These are phyloP conservation scores for Echinochloa phyllopogon DNA, from an alignment of 176 grass and related monocot species.

Conservation along the genomic window DNA sequence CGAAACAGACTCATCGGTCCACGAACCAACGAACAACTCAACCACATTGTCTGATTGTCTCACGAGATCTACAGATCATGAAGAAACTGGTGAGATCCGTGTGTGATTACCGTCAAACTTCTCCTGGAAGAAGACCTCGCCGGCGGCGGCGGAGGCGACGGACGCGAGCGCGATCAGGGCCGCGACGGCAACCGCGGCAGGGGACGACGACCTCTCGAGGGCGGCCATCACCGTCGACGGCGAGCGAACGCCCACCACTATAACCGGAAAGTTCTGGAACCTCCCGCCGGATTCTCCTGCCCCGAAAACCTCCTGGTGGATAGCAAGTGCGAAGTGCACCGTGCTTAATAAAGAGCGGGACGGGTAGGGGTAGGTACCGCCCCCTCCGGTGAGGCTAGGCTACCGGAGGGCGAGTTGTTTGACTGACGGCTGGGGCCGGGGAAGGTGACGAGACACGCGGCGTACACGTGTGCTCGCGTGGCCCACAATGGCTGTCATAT, in stretches of 20 bases:
- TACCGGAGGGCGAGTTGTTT: neutral
- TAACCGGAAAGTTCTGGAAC: slow-evolving; percentile 27
- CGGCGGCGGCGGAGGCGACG: slow-evolving; percentile 37
- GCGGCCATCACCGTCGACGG: slow-evolving; percentile 47
- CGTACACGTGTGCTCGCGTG: slow-evolving; percentile 2
- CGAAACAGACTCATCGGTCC: slow-evolving; percentile 8
- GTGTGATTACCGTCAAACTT: slow-evolving; percentile 58
- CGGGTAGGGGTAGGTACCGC: neutral
- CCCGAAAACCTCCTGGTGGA: slow-evolving; percentile 15
- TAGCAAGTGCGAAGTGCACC: slow-evolving; percentile 22
- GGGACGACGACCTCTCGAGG: slow-evolving; percentile 14
- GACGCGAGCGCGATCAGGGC: slow-evolving; percentile 49
- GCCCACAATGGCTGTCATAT: neutral
- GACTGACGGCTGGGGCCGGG: slow-evolving; percentile 4
- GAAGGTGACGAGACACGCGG: neutral
- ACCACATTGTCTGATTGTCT: neutral
- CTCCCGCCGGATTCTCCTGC: neutral
- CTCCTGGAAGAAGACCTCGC: slow-evolving; percentile 82
- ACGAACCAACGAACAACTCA: neutral
- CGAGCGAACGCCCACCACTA: neutral
- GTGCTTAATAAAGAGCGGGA: slow-evolving; percentile 37
- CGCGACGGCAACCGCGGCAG: slow-evolving; percentile 31
- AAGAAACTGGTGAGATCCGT: neutral
- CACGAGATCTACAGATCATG: neutral
- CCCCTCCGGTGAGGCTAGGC: neutral